Evolutionary conservation across 176 grass and related monocot genomes (phyloP), one percentile per base, ranked within the genome.

Genomic region (Paspalum notatum): DNA sequence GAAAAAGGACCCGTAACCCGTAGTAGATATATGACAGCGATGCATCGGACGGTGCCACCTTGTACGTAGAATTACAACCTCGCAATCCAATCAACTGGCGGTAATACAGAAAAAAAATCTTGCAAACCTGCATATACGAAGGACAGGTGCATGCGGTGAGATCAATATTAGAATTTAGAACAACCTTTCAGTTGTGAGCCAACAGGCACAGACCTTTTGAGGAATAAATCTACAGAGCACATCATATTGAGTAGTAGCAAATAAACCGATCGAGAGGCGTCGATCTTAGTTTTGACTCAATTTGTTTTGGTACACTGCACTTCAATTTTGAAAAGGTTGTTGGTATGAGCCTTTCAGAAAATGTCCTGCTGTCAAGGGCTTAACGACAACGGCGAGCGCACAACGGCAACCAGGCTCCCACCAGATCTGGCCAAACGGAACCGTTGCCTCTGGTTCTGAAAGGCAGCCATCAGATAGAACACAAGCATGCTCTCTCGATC

Each of bases 111-210:
- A 17, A 57, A 62, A 46, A 59, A 10, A n/a, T 43, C 8, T n/a
- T 56, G 39, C 22, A 32, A 65, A 17, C 83, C 68, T 85, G 48
- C 76, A 85, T 14, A 42, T 14, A 42, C 6, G 7, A 63, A 71
- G 56, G 20, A 49, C 15, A 71, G 9, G 48, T 13, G n/a, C n/a
- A n/a, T n/a, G 25, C 27, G 20, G 10, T 62, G 22, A 57, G 22
- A 45, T 14, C 39, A 66, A 1, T 55, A 5, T 71, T 4, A 71
- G 7, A 49, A n/a, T 32, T 32, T 32, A 32, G 32, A 32, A 32
- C 32, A 32, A 27, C 5, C 12, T 53, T 10, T 71, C 70, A 16
- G 48, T 78, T 17, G 65, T 50, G 58, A n/a, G 32, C 24, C 37
- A n/a, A 64, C 18, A 15, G 16, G 53, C 8, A 64, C 18, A 15